These are phyloP conservation scores for Wallacemonas collosoma DNA, from an alignment of 208 protist species.

Conservation along the genomic window DNA sequence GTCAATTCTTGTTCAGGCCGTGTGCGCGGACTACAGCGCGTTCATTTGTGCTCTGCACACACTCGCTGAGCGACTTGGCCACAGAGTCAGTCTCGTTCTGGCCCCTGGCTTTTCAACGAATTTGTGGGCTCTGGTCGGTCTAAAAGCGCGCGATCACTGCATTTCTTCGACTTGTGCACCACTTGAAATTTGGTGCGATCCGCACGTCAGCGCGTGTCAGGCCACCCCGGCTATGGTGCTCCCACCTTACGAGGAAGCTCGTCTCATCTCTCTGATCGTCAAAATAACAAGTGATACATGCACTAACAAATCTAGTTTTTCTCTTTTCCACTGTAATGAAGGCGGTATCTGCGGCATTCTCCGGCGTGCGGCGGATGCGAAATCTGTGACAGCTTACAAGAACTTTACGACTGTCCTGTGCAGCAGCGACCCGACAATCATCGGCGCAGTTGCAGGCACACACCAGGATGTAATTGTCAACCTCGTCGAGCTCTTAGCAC, in stretches of 20 bases:
- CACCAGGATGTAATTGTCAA: not conserved
- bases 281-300: not conserved
- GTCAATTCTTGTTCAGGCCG: not conserved
- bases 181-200: not conserved
- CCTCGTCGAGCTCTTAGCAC: not conserved
- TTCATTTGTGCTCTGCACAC: not conserved
- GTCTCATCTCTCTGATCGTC: not conserved
- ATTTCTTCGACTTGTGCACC: too few relatives aligned
- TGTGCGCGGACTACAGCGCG: not conserved
- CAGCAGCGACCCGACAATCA: not conserved
- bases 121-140: not conserved
- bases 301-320: not conserved
- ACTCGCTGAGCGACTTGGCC: not conserved
- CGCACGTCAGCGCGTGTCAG: too few relatives aligned
- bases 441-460: not conserved
- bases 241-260: not conserved
- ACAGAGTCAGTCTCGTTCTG: not conserved
- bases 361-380: not conserved
- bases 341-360: not conserved
- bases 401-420: conserved; percentile 4
- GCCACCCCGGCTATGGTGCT: too few relatives aligned
- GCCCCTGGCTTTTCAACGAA: not conserved
- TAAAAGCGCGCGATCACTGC: not conserved
- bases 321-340: not conserved
- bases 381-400: not conserved